Percentiles rank a stretch among this genome's conserved stretches.
Conservation (phyloP, 352 stramenopile genomes). For the Phytophthora cajani region DNA sequence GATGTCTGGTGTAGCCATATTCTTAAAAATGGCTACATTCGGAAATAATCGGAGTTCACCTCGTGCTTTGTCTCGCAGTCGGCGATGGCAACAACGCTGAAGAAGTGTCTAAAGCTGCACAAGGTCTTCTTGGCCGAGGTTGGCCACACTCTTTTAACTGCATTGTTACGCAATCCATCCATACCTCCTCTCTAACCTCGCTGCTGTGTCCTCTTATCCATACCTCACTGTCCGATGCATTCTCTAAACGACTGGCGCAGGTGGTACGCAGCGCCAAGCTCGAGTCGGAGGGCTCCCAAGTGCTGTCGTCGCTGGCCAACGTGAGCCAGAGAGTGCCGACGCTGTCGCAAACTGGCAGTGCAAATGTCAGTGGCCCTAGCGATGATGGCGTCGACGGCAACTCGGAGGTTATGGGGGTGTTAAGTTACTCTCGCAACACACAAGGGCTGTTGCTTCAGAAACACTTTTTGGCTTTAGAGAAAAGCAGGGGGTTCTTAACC, state of each 20-base stretch:
- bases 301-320: constrained; percentile 76
- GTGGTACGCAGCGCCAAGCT: constrained; percentile 56
- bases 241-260: constrained; percentile 35
- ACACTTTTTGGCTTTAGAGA: constrained; percentile 77
- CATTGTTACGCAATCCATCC: background rate
- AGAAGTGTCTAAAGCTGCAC: constrained; percentile 70
- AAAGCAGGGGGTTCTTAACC: constrained; percentile 59
- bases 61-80: background rate
- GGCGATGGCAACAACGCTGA: constrained; percentile 50
- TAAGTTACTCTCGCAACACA: constrained; percentile 46
- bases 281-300: constrained; percentile 68
- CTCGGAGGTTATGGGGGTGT: constrained; percentile 47
- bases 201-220: background rate
- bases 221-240: background rate
- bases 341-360: constrained; percentile 31
- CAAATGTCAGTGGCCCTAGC: background rate
- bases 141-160: constrained; percentile 1
- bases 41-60: background rate
- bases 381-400: constrained; percentile 6
- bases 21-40: constrained; percentile 2
- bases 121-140: constrained; percentile 73
- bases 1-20: background rate
- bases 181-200: constrained; percentile 1
- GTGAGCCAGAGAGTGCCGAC: constrained; percentile 63
- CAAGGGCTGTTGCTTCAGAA: constrained; percentile 57